Base-by-base conservation (phyloP, 805 yeast genomes). In the Ogataea allantospora region DNA sequence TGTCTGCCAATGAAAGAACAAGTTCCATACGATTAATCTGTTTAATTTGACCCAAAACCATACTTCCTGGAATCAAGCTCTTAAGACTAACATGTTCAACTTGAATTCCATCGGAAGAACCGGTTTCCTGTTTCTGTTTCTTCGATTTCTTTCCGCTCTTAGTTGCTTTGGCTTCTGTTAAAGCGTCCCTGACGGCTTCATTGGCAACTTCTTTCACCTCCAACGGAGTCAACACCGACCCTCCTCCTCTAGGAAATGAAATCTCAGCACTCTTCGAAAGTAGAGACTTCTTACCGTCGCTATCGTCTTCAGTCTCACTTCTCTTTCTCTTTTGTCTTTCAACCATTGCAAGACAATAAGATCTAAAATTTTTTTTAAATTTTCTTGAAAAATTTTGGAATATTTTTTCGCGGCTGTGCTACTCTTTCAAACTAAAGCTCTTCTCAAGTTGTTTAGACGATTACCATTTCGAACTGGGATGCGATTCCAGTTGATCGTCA, bases 171-270 rank as follows among this genome's bases (percentile, higher is more conserved):
- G 57, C 18, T 44, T 66, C 91, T 46, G 86, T 85, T 33, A 89
- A 67, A 27, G 86, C 93, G 65, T 93, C 99, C 46, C 76, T 77
- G 15, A 89, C 80, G 33, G 91, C 99, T 62, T 91, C 95, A 58
- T 88, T 88, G 27, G 95, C 82, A 35, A 91, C 91, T 57, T 88
- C 93, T 60, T 88, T 88, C 49, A 88, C 79, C 64, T 93, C 99
- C 48, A 93, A 67, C 6, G 98, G 88, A 3, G 95, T 77, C 55
- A 93, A 73, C 17, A 79, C 86, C 18, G 91, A 76, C 9, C 83
- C 78, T 34, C 99, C 99, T 52, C 99, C 99, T 78, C 99, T 84
- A 34, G 99, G 99, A 58, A 93, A 93, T 9, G 83, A 70, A 27
- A 71, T 66, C 41, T 80, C 86, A 42, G 60, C 62, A 10, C 57